phyloP scores from a whole-genome alignment of 2,329 filamentous ascomycete species.

The Fonsecaea erecta region DNA sequence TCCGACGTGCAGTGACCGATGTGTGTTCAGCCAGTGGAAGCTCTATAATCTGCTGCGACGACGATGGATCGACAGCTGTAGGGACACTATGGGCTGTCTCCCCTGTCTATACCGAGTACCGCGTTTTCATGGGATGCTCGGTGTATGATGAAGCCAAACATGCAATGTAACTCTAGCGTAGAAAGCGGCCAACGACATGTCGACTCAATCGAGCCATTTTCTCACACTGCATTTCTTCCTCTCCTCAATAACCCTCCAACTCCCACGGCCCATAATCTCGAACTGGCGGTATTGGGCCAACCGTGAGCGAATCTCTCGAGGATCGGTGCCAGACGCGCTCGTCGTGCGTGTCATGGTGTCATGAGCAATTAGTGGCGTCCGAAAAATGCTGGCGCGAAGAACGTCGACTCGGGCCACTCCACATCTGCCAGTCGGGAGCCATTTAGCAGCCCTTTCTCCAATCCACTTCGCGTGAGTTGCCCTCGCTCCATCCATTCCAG shows the following conservation, averaged over 20 bases:
- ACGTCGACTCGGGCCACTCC: conserved; percentile 2
- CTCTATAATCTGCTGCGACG: background rate
- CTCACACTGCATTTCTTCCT: conserved; percentile 1
- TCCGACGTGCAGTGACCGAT: background rate
- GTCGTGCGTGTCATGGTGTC: conserved; percentile 1
- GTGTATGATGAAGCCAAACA: conserved; percentile 2
- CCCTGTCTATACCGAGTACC: background rate
- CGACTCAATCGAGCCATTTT: background rate
- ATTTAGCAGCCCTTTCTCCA: background rate
- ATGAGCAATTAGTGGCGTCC: conserved; percentile 1
- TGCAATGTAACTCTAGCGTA: conserved; percentile 17
- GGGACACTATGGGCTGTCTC: background rate
- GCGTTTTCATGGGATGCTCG: background rate
- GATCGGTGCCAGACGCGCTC: conserved; percentile 7
- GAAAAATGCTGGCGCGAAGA: conserved; percentile 20
- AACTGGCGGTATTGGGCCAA: conserved; percentile 6
- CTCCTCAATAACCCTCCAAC: background rate
- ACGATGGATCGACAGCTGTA: background rate
- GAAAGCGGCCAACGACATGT: conserved; percentile 3
- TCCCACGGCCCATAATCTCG: background rate
- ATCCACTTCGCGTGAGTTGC: conserved; percentile 21
- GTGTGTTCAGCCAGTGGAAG: background rate
- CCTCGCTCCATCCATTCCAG: conserved; percentile 7
- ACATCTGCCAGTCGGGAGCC: background rate
- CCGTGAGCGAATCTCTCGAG: background rate